Evolutionary conservation across 1,284 basidiomycete species (phyloP), one percentile per base, ranked within the genome.

Genomic region (Heterobasidion occidentale): DNA sequence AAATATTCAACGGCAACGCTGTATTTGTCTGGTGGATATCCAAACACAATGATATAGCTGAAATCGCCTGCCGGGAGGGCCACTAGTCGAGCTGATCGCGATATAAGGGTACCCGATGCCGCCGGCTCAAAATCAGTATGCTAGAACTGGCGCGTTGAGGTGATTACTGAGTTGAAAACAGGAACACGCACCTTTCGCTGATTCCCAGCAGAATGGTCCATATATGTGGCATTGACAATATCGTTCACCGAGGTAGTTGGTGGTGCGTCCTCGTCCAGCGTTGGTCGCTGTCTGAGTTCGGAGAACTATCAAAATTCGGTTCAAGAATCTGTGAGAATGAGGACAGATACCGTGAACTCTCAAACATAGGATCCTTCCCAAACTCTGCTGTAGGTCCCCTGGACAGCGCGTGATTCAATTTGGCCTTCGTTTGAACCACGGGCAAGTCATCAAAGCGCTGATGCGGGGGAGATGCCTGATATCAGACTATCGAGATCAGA

Each of bases 361-460:
- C 80, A 61, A 90, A 89, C 87, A 90, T 88, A 19, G 88, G 88
- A 59, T 88, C 86, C 72, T 86, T 82, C 1, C 86, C 88, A 70
- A 88, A 89, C 58, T 86, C 84, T 12, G 81, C 77, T 1, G 80
- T 75, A 19, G 81, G 73, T 15, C 79, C 78, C 52, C 83, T 77
- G n/a, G 82, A 75, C 15, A 88, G 72, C 7, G 78, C 76, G 53
- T 83, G 77, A 64, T 83, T 88, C 72, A 89, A 77, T 66, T 90
- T 89, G 19, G 88, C 88, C 65, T 89, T 88, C 0, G 86, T 89
- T 57, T 78, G 82, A 14, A 90, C 82, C 11, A 86, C 75, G 7
- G 86, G 85, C 47, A 79, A 74, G 56, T 90, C 87, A 58, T 88
- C 85, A 8, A 77, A 72, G 34, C 86, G 79, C 63, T 81, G 80